Evolutionary conservation across 1,284 basidiomycete species (phyloP).

Genomic region (Polyporus tsugae): DNA sequence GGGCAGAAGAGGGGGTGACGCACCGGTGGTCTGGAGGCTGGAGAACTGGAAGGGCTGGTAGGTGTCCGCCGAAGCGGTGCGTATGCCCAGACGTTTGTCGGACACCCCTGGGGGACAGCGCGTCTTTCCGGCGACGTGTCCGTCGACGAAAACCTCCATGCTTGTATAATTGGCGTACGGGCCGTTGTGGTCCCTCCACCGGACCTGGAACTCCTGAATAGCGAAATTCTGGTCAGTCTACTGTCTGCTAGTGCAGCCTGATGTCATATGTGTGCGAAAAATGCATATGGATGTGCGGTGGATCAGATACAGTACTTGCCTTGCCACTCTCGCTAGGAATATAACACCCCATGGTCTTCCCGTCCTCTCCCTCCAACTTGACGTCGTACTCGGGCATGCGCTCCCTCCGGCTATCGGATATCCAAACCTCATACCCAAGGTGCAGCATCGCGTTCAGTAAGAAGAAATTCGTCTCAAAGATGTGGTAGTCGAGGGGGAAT

Average conservation of each 20-base stretch:
- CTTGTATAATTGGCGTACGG: conserved; percentile 6
- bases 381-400: conserved; percentile 26
- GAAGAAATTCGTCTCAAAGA: neutral
- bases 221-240: neutral
- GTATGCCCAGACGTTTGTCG: conserved; percentile 15
- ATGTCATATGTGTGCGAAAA: neutral
- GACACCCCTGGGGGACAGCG: conserved; percentile 6
- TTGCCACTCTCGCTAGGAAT: conserved; percentile 31
- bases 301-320: conserved; percentile 14
- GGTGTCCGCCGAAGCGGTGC: conserved; percentile 6
- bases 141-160: conserved; percentile 19
- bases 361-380: conserved; percentile 18
- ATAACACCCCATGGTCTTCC: conserved; percentile 21
- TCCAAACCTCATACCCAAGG: conserved; percentile 20
- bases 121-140: conserved; percentile 12
- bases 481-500: neutral
- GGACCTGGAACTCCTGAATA: conserved; percentile 17
- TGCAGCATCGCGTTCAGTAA: conserved; percentile 13
- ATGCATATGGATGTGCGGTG: neutral
- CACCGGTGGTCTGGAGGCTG: conserved; percentile 17
- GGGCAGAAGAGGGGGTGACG: neutral
- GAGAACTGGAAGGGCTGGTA: conserved; percentile 25
- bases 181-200: conserved; percentile 28
- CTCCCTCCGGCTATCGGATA: conserved; percentile 14
- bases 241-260: neutral